phyloP scores from a whole-genome alignment of 2,329 filamentous ascomycete species.

The Calonectria pteridis region DNA sequence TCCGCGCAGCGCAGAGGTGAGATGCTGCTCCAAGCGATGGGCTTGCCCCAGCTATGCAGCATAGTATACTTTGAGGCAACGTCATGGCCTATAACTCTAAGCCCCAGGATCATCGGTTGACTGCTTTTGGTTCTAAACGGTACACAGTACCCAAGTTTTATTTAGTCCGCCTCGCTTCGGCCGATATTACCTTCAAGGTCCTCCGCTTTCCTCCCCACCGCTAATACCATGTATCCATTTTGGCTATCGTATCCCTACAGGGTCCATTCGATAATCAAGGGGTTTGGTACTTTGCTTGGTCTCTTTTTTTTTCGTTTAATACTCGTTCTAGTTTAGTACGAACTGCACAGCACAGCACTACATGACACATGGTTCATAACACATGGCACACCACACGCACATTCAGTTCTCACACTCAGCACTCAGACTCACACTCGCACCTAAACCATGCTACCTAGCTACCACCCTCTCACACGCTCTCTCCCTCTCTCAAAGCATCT shows the following conservation, averaged over 20 bases:
- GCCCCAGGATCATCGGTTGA: neutral
- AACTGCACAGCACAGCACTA: neutral
- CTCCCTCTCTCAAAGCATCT: neutral
- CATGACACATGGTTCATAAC: neutral
- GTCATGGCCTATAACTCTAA: neutral
- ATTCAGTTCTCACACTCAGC: neutral
- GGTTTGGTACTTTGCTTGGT: neutral
- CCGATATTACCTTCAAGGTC: neutral
- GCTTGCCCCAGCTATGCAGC: neutral
- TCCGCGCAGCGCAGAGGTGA: neutral
- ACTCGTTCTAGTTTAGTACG: neutral
- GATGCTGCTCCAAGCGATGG: neutral
- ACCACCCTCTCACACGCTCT: neutral
- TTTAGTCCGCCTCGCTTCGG: constrained; percentile 16
- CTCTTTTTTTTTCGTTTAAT: neutral
- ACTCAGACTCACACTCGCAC: neutral
- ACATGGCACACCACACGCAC: neutral
- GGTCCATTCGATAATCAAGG: neutral
- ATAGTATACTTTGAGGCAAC: neutral
- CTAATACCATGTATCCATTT: neutral
- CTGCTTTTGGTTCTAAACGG: neutral
- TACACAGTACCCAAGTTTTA: neutral
- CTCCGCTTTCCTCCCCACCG: constrained; percentile 1
- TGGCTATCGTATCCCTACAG: neutral
- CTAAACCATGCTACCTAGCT: neutral